A percentile compares a stretch with the other conserved stretches of the same genome.
phyloP scores from a whole-genome alignment of 1,139 yeast species.

The Sugiyamaella paludigena region DNA sequence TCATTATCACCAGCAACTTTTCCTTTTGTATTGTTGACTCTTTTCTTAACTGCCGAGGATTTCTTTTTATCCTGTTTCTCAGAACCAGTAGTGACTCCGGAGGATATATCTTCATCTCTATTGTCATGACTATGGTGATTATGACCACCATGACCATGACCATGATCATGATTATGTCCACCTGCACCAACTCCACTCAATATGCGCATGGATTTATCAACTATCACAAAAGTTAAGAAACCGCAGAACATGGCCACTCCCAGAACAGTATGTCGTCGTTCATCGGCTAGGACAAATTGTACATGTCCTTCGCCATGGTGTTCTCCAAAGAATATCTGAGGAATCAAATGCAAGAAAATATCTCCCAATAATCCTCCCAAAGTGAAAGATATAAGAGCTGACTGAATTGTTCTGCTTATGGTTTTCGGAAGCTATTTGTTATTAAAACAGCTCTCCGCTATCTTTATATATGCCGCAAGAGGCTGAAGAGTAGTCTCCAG shows the following conservation, averaged over 20 bases:
- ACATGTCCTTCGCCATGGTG: constrained; percentile 39
- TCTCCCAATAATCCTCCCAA: constrained; percentile 71
- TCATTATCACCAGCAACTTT: constrained; percentile 30
- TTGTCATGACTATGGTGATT: constrained; percentile 17
- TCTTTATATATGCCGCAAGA: too few species aligned
- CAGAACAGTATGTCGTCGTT: constrained; percentile 46
- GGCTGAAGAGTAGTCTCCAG: too few species aligned
- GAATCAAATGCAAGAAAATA: constrained; percentile 61
- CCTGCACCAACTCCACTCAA: constrained; percentile 41
- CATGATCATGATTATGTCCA: constrained; percentile 40
- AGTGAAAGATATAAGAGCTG: constrained; percentile 61
- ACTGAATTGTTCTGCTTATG: constrained; percentile 47
- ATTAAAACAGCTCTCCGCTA: not conserved
- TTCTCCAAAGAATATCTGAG: constrained; percentile 57
- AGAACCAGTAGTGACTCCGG: constrained; percentile 16
- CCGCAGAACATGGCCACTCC: constrained; percentile 57
- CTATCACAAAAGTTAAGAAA: constrained; percentile 51
- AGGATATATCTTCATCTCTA: constrained; percentile 16
- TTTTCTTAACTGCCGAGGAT: constrained; percentile 27
- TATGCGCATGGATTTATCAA: constrained; percentile 57
- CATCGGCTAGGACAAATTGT: constrained; percentile 49
- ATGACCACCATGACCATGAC: constrained; percentile 40
- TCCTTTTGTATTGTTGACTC: constrained; percentile 26
- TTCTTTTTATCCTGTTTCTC: constrained; percentile 13
- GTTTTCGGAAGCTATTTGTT: constrained; percentile 47